Evolutionary conservation across 352 stramenopile species (phyloP), one percentile per base, ranked within the genome.

Genomic region (Phytophthora pseudosyringae): DNA sequence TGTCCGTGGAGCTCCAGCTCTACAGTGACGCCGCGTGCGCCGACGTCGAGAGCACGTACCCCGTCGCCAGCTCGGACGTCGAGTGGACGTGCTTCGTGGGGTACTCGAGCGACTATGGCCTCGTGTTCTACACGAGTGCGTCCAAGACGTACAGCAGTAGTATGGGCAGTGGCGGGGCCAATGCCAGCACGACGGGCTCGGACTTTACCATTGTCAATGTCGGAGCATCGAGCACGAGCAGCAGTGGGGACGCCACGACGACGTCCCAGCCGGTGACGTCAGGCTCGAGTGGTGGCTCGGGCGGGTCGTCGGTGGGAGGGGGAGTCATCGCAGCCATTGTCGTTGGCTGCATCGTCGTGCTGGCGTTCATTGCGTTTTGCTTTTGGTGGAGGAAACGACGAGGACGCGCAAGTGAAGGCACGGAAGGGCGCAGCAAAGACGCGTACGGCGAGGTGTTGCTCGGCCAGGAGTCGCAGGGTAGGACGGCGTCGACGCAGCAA

Each of bases 261-360:
- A 46, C 58, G 8, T 51, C 48, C 10, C 31, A 36, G 18, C 49
- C 49, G 13, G 15, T 28, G 3, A 35, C 43, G 13, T 36, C 44
- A 18, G 41, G 4, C 26, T 35, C 45, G 5, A 51, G 11, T 16
- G 48, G 45, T 11, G 33, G 18, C n/a, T 50, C 39, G 7, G 8
- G 12, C 7, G 28, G 10, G 36, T 62, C 53, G 5, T 70, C 62
- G 1, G 3, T 70, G 47, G 52, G 54, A 26, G 62, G 16, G 11
- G 62, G 54, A 40, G 47, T 49, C 5, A 65, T 71, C 32, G 64
- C 57, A 55, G 64, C 33, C 2, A 71, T 71, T 60, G 52, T 53
- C 3, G 41, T 59, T 2, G 64, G 43, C 0, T 63, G 49, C 35
- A 18, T 67, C 5, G 57, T 59, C 12, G 29, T 55, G 3, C 12